phyloP scores from a whole-genome alignment of 2,329 filamentous ascomycete genomes.

The Fusarium nurragi region DNA sequence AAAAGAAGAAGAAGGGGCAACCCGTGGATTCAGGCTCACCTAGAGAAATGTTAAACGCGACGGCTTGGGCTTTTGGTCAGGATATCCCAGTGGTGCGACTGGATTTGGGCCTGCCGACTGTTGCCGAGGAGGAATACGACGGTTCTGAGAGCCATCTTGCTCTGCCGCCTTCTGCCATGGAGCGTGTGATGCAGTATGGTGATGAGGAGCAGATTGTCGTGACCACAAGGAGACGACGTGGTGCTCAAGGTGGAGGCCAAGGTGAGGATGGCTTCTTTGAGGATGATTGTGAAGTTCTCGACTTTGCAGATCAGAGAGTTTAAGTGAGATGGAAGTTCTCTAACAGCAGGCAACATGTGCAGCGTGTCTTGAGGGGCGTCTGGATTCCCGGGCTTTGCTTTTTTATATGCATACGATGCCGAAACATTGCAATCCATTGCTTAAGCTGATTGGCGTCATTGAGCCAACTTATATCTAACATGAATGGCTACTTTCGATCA shows the following conservation, averaged over 20 bases:
- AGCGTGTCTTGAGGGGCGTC: constrained; percentile 19
- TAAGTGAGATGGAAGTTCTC: constrained; percentile 47
- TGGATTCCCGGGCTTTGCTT: constrained; percentile 35
- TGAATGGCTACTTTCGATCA: constrained; percentile 34
- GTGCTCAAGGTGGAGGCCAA: constrained; percentile 57
- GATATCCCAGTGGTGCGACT: constrained; percentile 61
- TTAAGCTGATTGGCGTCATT: constrained; percentile 23
- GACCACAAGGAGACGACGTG: constrained; percentile 76
- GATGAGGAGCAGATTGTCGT: constrained; percentile 82
- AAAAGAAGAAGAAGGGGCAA: constrained; percentile 51
- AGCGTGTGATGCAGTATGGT: constrained; percentile 67
- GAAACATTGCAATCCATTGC: constrained; percentile 17
- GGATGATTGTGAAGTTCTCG: constrained; percentile 89
- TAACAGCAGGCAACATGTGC: constrained; percentile 8
- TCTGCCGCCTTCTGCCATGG: constrained; percentile 71
- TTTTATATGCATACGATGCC: constrained; percentile 34
- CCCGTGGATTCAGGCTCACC: constrained; percentile 29
- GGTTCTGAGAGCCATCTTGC: constrained; percentile 66
- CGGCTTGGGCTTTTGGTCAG: constrained; percentile 70
- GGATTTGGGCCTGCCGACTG: constrained; percentile 59
- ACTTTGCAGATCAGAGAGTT: constrained; percentile 80
- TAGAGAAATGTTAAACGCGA: constrained; percentile 27
- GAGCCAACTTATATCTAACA: constrained; percentile 19
- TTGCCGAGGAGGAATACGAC: constrained; percentile 63
- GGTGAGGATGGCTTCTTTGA: constrained; percentile 87